Evolutionary conservation across 345 rosid species (phyloP).

Genomic region (Bruguiera parviflora): DNA sequence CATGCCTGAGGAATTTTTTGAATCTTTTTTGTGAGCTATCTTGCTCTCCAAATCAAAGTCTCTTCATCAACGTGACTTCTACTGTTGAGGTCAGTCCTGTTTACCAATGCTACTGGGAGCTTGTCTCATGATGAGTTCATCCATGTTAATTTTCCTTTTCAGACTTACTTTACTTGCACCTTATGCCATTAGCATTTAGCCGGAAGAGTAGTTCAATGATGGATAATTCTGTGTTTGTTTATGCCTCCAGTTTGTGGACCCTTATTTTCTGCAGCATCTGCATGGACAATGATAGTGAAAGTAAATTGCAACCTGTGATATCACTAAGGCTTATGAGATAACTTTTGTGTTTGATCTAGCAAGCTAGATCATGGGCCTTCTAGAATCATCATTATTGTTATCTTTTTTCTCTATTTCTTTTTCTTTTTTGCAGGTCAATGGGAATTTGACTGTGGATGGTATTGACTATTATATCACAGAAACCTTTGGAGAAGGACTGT

Average conservation of each 20-base stretch:
- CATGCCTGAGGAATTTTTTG: conserved; percentile 32
- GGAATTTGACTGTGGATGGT: conserved; percentile 28
- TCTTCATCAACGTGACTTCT: conserved; percentile 31
- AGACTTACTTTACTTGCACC: not conserved
- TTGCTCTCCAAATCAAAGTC: conserved; percentile 26
- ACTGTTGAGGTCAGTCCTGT: conserved; percentile 17
- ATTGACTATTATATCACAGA: conserved; percentile 25
- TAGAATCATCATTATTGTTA: not conserved
- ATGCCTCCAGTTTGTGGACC: not conserved
- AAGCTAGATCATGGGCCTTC: not conserved
- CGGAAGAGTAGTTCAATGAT: not conserved
- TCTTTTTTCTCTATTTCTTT: not conserved
- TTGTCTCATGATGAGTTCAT: not conserved
- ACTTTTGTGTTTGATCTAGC: not conserved
- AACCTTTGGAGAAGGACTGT: conserved; percentile 19
- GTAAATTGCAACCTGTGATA: not conserved
- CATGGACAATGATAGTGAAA: not conserved
- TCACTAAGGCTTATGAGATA: not conserved
- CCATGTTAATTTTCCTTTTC: not conserved
- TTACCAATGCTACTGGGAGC: not conserved
- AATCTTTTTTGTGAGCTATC: conserved; percentile 29
- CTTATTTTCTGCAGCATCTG: not conserved
- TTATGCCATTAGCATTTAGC: not conserved
- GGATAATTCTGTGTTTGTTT: not conserved
- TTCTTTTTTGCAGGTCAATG: conserved; percentile 10